Base-by-base conservation (phyloP, 2,329 filamentous ascomycete species). In the Fusarium brevicatenulatum region DNA sequence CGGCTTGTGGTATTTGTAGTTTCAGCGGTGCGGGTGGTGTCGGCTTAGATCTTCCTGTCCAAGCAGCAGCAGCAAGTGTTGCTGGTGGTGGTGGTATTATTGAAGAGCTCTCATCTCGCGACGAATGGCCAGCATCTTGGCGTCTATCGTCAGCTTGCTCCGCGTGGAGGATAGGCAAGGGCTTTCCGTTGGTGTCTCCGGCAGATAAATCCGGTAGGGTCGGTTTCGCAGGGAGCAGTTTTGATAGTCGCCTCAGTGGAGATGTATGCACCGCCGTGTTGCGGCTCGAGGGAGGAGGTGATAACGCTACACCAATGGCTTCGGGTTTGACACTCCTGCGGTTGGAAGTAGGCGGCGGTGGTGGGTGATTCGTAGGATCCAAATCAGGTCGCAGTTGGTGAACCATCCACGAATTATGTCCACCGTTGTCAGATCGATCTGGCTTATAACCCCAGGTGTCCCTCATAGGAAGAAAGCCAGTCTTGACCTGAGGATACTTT, bases 161-260 rank as follows among this genome's bases (percentile, higher is more conserved):
- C 47, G 72, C 49, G 5, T 74, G 60, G 18, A 73, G 52, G 19
- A 64, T 55, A 23, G 69, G 58, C 18, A 73, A 50, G 2, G 76
- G 70, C 25, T 66, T 68, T 11, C 75, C 66, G 25, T 72, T 73
- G n/a, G 52, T 63, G n/a, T 62, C 56, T 52, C 60, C 70, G 39
- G 65, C 70, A 32, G 75, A 67, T 7, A 74, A 42, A 23, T 70
- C 58, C 4, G 83, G 83, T 63, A 89, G 77, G 7, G 81, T 76
- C 19, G 87, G 86, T 70, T 81, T 84, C 13, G 82, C 83, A 15
- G 85, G 85, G n/a, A 87, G 79, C 3, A 87, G 78, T 66, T 78
- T 84, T 4, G 85, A 87, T 9, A 80, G 56, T 19, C 80, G 83
- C 47, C 84, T 81, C 18, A 75, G 68, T 10, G 77, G 71, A 11